Percentiles rank a stretch among this genome's conserved stretches.
phyloP scores from a whole-genome alignment of 2,329 filamentous ascomycete genomes.

The Diaporthe humulicola region DNA sequence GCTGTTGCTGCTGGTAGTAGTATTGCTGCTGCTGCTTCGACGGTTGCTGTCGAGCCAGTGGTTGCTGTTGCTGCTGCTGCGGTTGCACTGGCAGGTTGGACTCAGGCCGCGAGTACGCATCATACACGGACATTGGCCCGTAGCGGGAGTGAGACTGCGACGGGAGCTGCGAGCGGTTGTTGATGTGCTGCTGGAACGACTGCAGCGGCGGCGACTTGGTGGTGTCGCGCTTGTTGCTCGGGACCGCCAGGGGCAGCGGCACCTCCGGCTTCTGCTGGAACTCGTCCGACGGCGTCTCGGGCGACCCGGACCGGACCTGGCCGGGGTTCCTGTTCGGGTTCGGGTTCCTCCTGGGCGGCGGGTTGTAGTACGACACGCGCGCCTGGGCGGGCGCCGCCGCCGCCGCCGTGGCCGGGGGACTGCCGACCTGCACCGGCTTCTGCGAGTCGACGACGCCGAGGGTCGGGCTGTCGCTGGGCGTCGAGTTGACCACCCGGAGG shows the following conservation, averaged over 20 bases:
- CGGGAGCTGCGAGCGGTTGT: constrained; percentile 32
- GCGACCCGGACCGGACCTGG: constrained; percentile 38
- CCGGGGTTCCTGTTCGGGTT: constrained; percentile 36
- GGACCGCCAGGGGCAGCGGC: constrained; percentile 15
- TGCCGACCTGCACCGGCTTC: constrained; percentile 35
- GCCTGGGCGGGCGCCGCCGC: constrained; percentile 43
- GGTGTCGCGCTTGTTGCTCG: constrained; percentile 7
- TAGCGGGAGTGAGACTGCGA: constrained; percentile 27
- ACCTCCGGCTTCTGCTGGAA: constrained; percentile 23
- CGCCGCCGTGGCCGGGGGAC: constrained; percentile 43
- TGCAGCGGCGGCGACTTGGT: constrained; percentile 16
- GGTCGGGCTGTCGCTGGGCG: constrained; percentile 52
- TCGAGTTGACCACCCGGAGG: constrained; percentile 21
- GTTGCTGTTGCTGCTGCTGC: neutral
- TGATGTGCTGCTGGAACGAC: constrained; percentile 36
- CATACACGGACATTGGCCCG: constrained; percentile 9
- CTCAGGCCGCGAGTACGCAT: constrained; percentile 27
- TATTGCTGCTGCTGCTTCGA: neutral
- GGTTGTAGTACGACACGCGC: constrained; percentile 17
- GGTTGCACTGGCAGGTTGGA: constrained; percentile 23
- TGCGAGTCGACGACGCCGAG: constrained; percentile 50
- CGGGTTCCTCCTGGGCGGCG: constrained; percentile 31
- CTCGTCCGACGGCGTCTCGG: constrained; percentile 18
- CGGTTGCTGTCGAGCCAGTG: neutral
- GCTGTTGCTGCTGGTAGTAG: neutral